phyloP scores from a whole-genome alignment of 2,329 filamentous ascomycete species.

The Neonectria hederae region DNA sequence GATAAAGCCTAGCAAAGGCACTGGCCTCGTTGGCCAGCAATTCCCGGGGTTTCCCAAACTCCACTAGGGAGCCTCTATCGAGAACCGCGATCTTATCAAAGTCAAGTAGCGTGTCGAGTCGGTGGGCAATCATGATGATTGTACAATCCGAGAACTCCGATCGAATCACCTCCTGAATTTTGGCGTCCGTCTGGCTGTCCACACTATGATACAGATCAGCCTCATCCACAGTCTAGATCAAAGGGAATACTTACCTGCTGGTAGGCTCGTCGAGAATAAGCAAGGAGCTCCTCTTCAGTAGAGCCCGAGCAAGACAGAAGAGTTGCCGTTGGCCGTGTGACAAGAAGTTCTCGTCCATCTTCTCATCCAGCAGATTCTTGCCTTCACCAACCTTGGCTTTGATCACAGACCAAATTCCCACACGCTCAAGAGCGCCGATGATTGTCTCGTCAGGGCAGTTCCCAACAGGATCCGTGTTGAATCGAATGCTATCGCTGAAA shows the following conservation, averaged over 20 bases:
- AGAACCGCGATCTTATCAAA: conserved; percentile 48
- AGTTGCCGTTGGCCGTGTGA: conserved; percentile 48
- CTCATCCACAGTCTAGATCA: background rate
- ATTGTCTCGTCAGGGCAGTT: conserved; percentile 53
- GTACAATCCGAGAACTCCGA: conserved; percentile 45
- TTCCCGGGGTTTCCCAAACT: conserved; percentile 42
- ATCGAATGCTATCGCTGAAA: conserved; percentile 58
- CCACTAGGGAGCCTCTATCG: conserved; percentile 42
- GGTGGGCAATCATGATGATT: conserved; percentile 49
- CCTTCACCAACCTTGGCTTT: conserved; percentile 49
- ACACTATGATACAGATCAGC: conserved; percentile 36
- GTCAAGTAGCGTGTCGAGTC: conserved; percentile 46
- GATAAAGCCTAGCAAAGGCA: conserved; percentile 38
- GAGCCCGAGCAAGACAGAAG: conserved; percentile 45
- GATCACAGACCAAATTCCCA: conserved; percentile 57
- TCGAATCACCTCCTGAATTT: conserved; percentile 44
- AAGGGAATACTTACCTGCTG: conserved; percentile 43
- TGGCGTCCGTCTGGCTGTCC: conserved; percentile 43
- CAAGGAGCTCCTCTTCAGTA: conserved; percentile 41
- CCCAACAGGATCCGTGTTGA: conserved; percentile 59
- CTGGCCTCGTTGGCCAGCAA: conserved; percentile 34
- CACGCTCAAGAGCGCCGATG: conserved; percentile 55
- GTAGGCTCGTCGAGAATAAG: conserved; percentile 52
- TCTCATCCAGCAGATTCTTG: conserved; percentile 43
- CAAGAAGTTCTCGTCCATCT: conserved; percentile 49